Evolutionary conservation across 257 asterid genomes (phyloP), one percentile per base, ranked within the genome.

Genomic region (Gentiana macrophylla): DNA sequence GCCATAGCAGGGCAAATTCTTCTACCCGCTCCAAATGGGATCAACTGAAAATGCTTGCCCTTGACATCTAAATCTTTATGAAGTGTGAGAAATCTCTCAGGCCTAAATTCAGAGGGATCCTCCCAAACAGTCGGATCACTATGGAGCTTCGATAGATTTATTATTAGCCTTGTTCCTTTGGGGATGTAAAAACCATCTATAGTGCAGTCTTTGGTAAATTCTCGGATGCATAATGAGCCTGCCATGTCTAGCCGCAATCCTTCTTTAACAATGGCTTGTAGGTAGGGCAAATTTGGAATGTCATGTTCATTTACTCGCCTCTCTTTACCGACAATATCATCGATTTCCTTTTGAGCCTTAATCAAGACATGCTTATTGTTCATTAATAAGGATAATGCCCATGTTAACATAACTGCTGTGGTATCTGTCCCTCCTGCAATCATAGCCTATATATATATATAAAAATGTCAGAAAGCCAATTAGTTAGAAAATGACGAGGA

Each of bases 21-120:
- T 11, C 92, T 61, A 1, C 85, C 87, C 0, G 77, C 69, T 8
- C 92, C 85, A 37, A 83, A 83, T 0, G 93, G 93, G n/a, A 51
- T 66, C 67, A 64, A 75, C 70, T 80, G 85, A 15, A 68, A 75
- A 52, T 80, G 70, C 38, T 75, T 74, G 0, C 88, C 83, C 0
- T 58, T 32, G 56, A 63, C 68, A 57, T 75, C 83, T 2, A 77
- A 53, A 8, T 73, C 71, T 0, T 50, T 61, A 37, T 79, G 79
- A 37, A 57, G 57, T 1, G 58, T 59, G 77, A 79, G 35, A 7
- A 83, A 83, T 35, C 87, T 77, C 64, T 75, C 83, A 0, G 81
- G 92, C 62, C 32, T 13, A 48, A 83, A 83, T 36, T 62, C 41
- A 24, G 69, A 72, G 0, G 81, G 81, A 1, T 83, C 72, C n/a